Conservation (phyloP, 202 grass and related monocot species). For the Digitaria exilis region DNA sequence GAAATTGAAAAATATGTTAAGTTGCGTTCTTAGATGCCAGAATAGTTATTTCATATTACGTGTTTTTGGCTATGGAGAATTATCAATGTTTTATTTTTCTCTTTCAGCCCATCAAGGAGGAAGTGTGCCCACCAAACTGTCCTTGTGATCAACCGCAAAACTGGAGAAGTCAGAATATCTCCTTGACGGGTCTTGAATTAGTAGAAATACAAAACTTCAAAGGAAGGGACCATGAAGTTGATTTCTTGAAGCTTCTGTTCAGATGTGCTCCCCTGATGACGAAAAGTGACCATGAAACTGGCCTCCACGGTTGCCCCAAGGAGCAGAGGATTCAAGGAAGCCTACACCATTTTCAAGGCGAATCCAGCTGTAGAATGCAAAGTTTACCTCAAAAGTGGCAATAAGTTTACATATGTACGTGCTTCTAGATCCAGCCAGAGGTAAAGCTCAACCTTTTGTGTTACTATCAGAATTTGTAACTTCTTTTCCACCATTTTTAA, state of each 20-base stretch:
- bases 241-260: constrained; percentile 30
- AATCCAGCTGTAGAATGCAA: neutral
- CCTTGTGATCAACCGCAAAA: neutral
- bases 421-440: neutral
- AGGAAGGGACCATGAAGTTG: constrained; percentile 7
- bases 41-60: neutral
- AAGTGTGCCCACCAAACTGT: neutral
- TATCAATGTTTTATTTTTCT: neutral
- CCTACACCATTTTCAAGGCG: neutral
- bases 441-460: neutral
- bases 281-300: neutral
- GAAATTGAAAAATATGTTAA: neutral
- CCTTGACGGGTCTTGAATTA: constrained; percentile 7
- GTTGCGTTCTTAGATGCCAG: neutral
- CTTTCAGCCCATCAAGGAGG: neutral
- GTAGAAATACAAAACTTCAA: constrained; percentile 11
- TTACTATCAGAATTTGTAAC: neutral
- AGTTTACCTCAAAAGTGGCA: neutral
- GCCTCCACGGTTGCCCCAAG: neutral
- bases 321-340: neutral
- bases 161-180: constrained; percentile 1
- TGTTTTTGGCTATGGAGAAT: neutral
- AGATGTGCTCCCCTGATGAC: neutral
- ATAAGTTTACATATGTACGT: neutral
- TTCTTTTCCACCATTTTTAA: neutral